Evolutionary conservation across 1,139 yeast genomes (phyloP).

Genomic region (Meyerozyma carpophila): DNA sequence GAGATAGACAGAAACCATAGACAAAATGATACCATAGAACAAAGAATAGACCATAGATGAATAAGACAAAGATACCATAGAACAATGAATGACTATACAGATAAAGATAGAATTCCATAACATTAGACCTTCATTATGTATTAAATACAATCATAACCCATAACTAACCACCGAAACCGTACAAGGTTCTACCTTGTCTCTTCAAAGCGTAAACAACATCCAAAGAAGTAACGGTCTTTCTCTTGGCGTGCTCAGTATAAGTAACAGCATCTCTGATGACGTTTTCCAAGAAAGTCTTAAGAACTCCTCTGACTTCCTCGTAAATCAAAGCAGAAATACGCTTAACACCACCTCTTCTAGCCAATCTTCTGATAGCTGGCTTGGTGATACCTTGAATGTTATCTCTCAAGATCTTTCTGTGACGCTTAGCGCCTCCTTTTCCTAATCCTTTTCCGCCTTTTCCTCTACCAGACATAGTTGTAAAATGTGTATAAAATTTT

Average conservation of each 20-base stretch:
- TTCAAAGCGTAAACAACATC: slow-evolving; percentile 21
- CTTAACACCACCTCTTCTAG: slow-evolving; percentile 23
- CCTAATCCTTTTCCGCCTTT: slow-evolving; percentile 18
- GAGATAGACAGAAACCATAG: neutral
- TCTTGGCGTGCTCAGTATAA: slow-evolving; percentile 21
- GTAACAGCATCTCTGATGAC: slow-evolving; percentile 20
- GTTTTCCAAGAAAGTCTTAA: slow-evolving; percentile 19
- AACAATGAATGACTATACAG: neutral
- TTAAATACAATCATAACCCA: slow-evolving; percentile 1
- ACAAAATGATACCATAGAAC: neutral
- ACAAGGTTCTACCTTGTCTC: slow-evolving; percentile 22
- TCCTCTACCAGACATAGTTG: slow-evolving; percentile 16
- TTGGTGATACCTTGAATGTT: slow-evolving; percentile 20
- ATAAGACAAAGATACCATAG: neutral
- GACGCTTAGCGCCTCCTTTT: slow-evolving; percentile 21
- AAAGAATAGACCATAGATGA: neutral
- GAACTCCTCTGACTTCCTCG: slow-evolving; percentile 19
- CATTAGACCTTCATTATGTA: no score
- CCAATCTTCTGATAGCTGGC: slow-evolving; percentile 21
- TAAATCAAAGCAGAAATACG: slow-evolving; percentile 20
- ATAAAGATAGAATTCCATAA: no score
- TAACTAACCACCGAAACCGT: slow-evolving; percentile 19
- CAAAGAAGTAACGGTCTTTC: slow-evolving; percentile 18
- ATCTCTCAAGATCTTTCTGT: slow-evolving; percentile 20
- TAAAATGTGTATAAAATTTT: neutral